Percentiles rank a stretch among this genome's conserved stretches.
Conservation (phyloP, 2,329 filamentous ascomycete species). For the Pseudogymnoascus sp. region DNA sequence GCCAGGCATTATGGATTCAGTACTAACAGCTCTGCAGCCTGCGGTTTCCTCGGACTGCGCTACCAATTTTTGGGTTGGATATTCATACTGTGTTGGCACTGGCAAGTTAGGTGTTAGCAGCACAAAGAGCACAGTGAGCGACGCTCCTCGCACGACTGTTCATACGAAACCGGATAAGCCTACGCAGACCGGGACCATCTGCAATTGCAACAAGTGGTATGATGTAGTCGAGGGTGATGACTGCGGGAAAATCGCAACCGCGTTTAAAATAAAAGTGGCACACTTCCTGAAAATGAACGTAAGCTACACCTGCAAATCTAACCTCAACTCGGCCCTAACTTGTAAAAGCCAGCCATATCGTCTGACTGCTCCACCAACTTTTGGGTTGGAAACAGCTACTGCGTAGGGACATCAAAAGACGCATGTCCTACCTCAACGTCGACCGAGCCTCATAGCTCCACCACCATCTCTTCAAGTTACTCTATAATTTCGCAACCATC, state of each 20-base stretch:
- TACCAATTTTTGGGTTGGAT: slow-evolving; percentile 20
- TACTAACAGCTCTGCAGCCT: background rate
- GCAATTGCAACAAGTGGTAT: slow-evolving; percentile 10
- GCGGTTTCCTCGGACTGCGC: slow-evolving; percentile 18
- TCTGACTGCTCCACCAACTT: slow-evolving; percentile 24
- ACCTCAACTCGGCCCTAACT: background rate
- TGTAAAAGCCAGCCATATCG: slow-evolving; percentile 24
- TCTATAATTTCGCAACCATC: slow-evolving; percentile 11
- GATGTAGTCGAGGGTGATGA: slow-evolving; percentile 9
- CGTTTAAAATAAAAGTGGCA: background rate
- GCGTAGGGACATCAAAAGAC: slow-evolving; percentile 18
- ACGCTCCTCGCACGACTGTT: slow-evolving; percentile 6
- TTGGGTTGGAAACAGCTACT: slow-evolving; percentile 23
- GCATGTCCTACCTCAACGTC: slow-evolving; percentile 14
- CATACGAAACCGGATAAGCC: background rate
- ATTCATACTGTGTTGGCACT: slow-evolving; percentile 25
- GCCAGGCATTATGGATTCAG: no score
- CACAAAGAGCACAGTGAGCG: background rate
- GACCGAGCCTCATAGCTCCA: slow-evolving; percentile 7
- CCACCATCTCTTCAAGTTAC: slow-evolving; percentile 8
- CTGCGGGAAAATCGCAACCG: slow-evolving; percentile 3
- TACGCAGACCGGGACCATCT: background rate
- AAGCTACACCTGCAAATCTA: background rate
- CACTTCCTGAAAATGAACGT: slow-evolving; percentile 8
- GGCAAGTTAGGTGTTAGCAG: background rate